Evolutionary conservation across 768 basidiomycete species (phyloP), one percentile per base, ranked within the genome.

Genomic region (Mycena maculata): DNA sequence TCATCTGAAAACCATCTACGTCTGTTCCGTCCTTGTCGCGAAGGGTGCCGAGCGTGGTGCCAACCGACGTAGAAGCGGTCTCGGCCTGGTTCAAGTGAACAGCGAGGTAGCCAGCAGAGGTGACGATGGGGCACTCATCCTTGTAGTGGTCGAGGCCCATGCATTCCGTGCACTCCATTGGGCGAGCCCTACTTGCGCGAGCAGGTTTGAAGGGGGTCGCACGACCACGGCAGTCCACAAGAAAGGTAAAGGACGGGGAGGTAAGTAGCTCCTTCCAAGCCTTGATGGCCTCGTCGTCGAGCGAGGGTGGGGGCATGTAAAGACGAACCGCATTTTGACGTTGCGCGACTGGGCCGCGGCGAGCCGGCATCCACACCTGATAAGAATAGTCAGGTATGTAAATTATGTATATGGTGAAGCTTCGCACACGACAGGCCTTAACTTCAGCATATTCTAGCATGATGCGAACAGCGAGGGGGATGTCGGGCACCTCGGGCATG

Each of bases 141-240:
- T 55, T 53, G 25, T 63, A 60, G n/a, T 60, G 59, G 25, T 60
- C 59, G 20, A 60, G 59, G 23, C 59, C 59, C 16, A 60, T 47
- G 42, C 61, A 63, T 16, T 63, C 52, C 3, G 44, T 53, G 52
- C 61, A 63, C 15, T 63, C 61, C 41, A 63, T 63, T 2, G 52
- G 61, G 6, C 61, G 52, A 11, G 52, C 13, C 7, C 61, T 33
- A 5, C 53, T 42, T 2, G 42, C 13, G 31, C 41, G 53, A n/a
- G n/a, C n/a, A n/a, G 52, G 49, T 20, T 44, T 53, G 60, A 62
- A 62, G 4, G 60, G 60, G 22, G 60, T 62, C 1, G 60, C 39
- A 18, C 50, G 60, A 4, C 60, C 60, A 23, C 60, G 50, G 20
- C 30, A 44, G 31, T 62, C 60, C 16, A 62, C 50, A 18, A 62